Evolutionary conservation across 2,329 filamentous ascomycete species (phyloP).

Genomic region (Cordyceps javanica): DNA sequence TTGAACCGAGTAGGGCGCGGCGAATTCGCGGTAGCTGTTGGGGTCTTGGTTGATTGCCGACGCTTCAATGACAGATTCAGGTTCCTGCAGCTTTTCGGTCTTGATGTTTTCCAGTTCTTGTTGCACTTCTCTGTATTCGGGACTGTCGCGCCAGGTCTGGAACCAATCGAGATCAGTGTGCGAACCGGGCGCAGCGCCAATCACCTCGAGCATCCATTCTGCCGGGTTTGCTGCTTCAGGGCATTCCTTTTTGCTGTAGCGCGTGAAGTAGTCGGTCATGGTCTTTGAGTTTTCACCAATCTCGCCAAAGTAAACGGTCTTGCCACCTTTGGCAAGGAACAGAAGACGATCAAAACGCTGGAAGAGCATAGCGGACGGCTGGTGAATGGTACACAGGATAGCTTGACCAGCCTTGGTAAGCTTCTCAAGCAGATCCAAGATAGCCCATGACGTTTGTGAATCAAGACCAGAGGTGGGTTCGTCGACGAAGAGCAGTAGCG

Average conservation of each 20-base stretch:
- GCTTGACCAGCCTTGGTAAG: conserved; percentile 84
- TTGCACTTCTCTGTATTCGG: conserved; percentile 51
- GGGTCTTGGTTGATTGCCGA: conserved; percentile 28
- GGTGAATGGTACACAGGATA: conserved; percentile 61
- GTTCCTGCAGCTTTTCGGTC: conserved; percentile 32
- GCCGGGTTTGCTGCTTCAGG: conserved; percentile 68
- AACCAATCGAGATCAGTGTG: conserved; percentile 61
- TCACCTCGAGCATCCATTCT: conserved; percentile 68
- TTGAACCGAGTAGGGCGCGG: conserved; percentile 65
- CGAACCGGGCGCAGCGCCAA: conserved; percentile 58
- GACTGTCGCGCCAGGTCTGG: conserved; percentile 52
- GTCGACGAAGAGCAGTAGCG: conserved; percentile 84
- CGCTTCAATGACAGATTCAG: conserved; percentile 18
- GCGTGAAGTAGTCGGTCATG: conserved; percentile 70
- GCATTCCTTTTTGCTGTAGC: conserved; percentile 60
- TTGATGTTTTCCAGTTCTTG: conserved; percentile 52
- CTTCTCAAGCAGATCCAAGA: conserved; percentile 81
- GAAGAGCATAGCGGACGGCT: conserved; percentile 36
- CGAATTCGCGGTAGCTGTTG: conserved; percentile 65
- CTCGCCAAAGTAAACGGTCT: conserved; percentile 75
- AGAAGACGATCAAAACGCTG: conserved; percentile 64
- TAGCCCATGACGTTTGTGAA: conserved; percentile 89
- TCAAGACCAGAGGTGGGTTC: conserved; percentile 94
- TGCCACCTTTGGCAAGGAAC: conserved; percentile 69
- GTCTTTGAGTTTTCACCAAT: conserved; percentile 65